Conservation (phyloP, 1,139 yeast genomes). For the Suhomyces anneliseae region DNA sequence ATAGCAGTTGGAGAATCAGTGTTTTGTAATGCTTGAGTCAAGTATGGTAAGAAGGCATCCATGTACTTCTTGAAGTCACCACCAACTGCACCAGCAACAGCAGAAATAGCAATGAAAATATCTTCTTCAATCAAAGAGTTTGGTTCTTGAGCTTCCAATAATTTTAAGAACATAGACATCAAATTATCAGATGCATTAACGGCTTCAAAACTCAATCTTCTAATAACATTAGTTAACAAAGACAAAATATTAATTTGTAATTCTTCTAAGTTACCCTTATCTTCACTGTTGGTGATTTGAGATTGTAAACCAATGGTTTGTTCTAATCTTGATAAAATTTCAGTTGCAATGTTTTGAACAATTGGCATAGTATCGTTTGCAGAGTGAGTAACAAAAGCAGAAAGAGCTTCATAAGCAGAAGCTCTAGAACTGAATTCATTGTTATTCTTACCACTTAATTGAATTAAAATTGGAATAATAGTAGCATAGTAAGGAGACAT, state of each 20-base stretch:
- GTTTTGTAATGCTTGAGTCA: slow-evolving; percentile 75
- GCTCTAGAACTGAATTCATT: slow-evolving; percentile 91
- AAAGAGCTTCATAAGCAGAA: slow-evolving; percentile 91
- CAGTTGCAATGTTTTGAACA: slow-evolving; percentile 72
- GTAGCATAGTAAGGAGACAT: slow-evolving; percentile 73
- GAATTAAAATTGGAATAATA: slow-evolving; percentile 68
- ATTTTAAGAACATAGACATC: slow-evolving; percentile 78
- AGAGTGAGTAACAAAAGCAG: slow-evolving; percentile 75
- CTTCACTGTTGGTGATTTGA: slow-evolving; percentile 63
- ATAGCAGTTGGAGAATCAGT: slow-evolving; percentile 80
- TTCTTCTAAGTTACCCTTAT: slow-evolving; percentile 78
- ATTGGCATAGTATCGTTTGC: slow-evolving; percentile 69
- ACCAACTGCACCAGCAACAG: slow-evolving; percentile 80
- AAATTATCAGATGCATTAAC: slow-evolving; percentile 72
- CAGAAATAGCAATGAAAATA: slow-evolving; percentile 85
- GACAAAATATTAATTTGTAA: slow-evolving; percentile 83
- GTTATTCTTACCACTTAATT: slow-evolving; percentile 67
- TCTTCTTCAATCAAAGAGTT: slow-evolving; percentile 92
- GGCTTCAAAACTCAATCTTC: slow-evolving; percentile 75
- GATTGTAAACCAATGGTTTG: slow-evolving; percentile 57
- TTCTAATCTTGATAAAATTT: slow-evolving; percentile 70
- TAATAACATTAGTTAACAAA: slow-evolving; percentile 81
- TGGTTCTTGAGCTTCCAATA: slow-evolving; percentile 58
- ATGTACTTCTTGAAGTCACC: slow-evolving; percentile 71
- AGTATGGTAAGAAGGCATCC: slow-evolving; percentile 78